Conservation (phyloP, 2,329 filamentous ascomycete genomes). For the Alternaria angustiovoidea region DNA sequence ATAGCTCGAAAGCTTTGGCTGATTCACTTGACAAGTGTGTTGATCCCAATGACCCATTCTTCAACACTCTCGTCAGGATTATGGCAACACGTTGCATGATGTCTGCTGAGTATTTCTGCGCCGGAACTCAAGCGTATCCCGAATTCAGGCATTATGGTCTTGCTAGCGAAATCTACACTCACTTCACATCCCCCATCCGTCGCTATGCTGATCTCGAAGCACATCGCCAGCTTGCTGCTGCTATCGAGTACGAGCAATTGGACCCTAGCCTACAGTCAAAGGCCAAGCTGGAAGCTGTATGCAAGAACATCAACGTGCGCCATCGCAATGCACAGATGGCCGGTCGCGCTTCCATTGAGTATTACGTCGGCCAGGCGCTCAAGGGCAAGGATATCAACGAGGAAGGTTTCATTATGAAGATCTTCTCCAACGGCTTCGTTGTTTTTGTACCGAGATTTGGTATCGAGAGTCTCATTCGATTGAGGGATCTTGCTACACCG, state of each 20-base stretch:
- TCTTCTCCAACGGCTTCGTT: slow-evolving; percentile 97
- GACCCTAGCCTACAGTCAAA: slow-evolving; percentile 82
- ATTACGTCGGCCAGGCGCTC: slow-evolving; percentile 96
- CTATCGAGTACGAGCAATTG: slow-evolving; percentile 91
- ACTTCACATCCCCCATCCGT: slow-evolving; percentile 97
- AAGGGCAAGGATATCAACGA: slow-evolving; percentile 79
- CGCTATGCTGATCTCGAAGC: slow-evolving; percentile 97
- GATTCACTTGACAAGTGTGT: slow-evolving; percentile 88
- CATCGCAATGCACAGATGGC: slow-evolving; percentile 98
- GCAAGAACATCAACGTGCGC: slow-evolving; percentile 97
- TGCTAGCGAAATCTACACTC: slow-evolving; percentile 96
- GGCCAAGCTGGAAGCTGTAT: slow-evolving; percentile 87
- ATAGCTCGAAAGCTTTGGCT: slow-evolving; percentile 91
- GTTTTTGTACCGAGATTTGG: slow-evolving; percentile 96
- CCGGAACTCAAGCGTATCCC: slow-evolving; percentile 88
- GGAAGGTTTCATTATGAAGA: slow-evolving; percentile 94
- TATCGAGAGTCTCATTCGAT: slow-evolving; percentile 87
- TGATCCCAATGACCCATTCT: slow-evolving; percentile 85
- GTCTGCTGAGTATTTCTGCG: slow-evolving; percentile 97
- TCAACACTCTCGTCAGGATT: slow-evolving; percentile 97
- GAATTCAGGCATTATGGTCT: slow-evolving; percentile 98
- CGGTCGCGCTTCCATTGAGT: slow-evolving; percentile 91
- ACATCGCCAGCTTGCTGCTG: slow-evolving; percentile 91
- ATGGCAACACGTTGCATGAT: slow-evolving; percentile 99
- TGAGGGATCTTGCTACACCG: slow-evolving; percentile 80